Percentiles rank a stretch among this genome's conserved stretches.
Evolutionary conservation across 2,329 filamentous ascomycete species (phyloP).

Genomic region (Cercospora citrullina): DNA sequence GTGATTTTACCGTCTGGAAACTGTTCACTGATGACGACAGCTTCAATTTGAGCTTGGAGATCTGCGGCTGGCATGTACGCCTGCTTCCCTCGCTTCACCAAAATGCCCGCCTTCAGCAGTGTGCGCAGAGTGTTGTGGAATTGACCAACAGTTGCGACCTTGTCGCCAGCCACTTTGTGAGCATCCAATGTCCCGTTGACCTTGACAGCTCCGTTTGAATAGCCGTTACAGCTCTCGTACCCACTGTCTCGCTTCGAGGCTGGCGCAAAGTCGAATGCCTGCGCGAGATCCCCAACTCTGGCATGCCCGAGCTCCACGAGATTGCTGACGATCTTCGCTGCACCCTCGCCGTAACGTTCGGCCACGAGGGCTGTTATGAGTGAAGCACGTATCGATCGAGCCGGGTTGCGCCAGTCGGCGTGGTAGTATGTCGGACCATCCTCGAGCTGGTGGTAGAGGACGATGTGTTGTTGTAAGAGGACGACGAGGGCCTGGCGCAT

Average conservation of each 20-base stretch:
- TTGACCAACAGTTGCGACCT: constrained; percentile 43
- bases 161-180: constrained; percentile 21
- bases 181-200: constrained; percentile 23
- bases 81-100: constrained; percentile 60
- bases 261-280: constrained; percentile 56
- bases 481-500: constrained; percentile 79
- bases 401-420: constrained; percentile 76
- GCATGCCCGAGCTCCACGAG: constrained; percentile 77
- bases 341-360: constrained; percentile 70
- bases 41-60: constrained; percentile 60
- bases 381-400: constrained; percentile 76
- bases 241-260: constrained; percentile 36
- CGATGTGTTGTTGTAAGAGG: constrained; percentile 77
- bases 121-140: constrained; percentile 48
- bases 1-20: constrained; percentile 56
- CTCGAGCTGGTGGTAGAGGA: constrained; percentile 50
- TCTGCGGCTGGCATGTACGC: constrained; percentile 60
- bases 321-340: constrained; percentile 71
- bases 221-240: constrained; percentile 28
- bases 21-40: constrained; percentile 58
- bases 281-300: constrained; percentile 67
- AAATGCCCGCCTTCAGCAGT: constrained; percentile 64
- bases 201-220: constrained; percentile 27
- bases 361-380: constrained; percentile 78
- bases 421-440: constrained; percentile 72